phyloP scores from a whole-genome alignment of 306 rosid species.

The Biancaea sappan region DNA sequence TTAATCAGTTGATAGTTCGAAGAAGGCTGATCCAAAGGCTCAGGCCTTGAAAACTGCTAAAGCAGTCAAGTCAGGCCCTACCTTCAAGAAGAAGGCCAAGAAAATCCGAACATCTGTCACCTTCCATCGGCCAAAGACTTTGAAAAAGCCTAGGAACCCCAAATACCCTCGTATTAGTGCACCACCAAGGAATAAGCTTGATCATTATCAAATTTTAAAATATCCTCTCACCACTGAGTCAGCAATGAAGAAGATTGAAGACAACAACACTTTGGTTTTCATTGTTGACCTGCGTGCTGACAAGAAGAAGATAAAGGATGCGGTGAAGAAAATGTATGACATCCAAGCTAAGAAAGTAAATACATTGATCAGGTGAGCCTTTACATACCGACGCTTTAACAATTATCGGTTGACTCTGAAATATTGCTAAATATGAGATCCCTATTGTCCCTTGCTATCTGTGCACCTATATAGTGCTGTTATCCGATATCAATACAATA shows the following conservation, averaged over 20 bases:
- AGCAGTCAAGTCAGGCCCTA: slow-evolving; percentile 52
- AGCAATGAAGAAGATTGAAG: slow-evolving; percentile 91
- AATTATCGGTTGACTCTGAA: background rate
- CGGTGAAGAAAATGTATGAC: slow-evolving; percentile 85
- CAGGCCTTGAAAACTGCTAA: slow-evolving; percentile 71
- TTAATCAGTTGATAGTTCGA: slow-evolving; percentile 53
- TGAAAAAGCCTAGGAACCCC: slow-evolving; percentile 68
- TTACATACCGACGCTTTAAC: background rate
- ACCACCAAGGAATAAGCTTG: slow-evolving; percentile 85
- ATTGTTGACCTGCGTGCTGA: slow-evolving; percentile 85
- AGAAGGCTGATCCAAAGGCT: slow-evolving; percentile 60
- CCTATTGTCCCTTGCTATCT: background rate
- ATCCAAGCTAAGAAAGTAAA: slow-evolving; percentile 89
- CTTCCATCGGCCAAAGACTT: slow-evolving; percentile 72
- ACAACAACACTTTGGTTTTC: slow-evolving; percentile 84
- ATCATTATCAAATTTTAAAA: slow-evolving; percentile 74
- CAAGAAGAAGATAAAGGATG: slow-evolving; percentile 89
- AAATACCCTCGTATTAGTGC: slow-evolving; percentile 89
- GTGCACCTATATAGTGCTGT: background rate
- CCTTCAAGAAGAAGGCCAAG: slow-evolving; percentile 61
- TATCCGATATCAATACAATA: background rate
- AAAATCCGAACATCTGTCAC: slow-evolving; percentile 58
- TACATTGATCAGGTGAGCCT: slow-evolving; percentile 76
- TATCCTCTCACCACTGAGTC: slow-evolving; percentile 89
- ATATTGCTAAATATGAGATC: background rate